Percentiles rank a stretch among this genome's conserved stretches.
These are phyloP conservation scores for Bipolaris bicolor DNA, from an alignment of 2,329 filamentous ascomycete species.

Conservation along the genomic window DNA sequence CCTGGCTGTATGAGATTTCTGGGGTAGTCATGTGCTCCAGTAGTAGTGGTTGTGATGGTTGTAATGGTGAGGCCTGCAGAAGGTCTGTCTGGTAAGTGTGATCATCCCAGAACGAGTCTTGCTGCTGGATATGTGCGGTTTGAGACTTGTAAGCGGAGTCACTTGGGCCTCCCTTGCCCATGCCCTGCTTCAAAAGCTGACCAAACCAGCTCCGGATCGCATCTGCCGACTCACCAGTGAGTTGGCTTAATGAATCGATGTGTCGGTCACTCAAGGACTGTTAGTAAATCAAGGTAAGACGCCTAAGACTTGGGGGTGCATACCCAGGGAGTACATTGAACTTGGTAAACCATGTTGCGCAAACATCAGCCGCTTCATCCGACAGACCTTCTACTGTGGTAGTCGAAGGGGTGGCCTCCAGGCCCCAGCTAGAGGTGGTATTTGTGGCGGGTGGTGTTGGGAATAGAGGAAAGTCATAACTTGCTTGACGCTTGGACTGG, in stretches of 20 bases:
- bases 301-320: neutral
- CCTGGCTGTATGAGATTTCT: conserved; percentile 24
- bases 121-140: conserved; percentile 36
- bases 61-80: conserved; percentile 20
- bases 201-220: conserved; percentile 48
- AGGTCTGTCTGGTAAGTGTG: conserved; percentile 23
- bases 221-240: conserved; percentile 42
- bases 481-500: conserved; percentile 43
- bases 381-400: conserved; percentile 35
- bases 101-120: conserved; percentile 31
- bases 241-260: conserved; percentile 45
- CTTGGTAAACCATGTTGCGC: conserved; percentile 48
- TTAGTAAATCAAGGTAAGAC: neutral
- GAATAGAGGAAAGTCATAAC: conserved; percentile 29
- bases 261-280: conserved; percentile 37
- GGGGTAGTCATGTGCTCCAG: conserved; percentile 19
- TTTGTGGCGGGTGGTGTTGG: conserved; percentile 28
- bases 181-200: conserved; percentile 45
- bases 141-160: conserved; percentile 50
- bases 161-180: conserved; percentile 32
- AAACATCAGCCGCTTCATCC: conserved; percentile 48
- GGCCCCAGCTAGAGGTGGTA: conserved; percentile 32
- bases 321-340: conserved; percentile 44
- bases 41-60: conserved; percentile 16
- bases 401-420: conserved; percentile 33